These are phyloP conservation scores for Monilinia laxa DNA, from an alignment of 2,329 filamentous ascomycete genomes.

Conservation along the genomic window DNA sequence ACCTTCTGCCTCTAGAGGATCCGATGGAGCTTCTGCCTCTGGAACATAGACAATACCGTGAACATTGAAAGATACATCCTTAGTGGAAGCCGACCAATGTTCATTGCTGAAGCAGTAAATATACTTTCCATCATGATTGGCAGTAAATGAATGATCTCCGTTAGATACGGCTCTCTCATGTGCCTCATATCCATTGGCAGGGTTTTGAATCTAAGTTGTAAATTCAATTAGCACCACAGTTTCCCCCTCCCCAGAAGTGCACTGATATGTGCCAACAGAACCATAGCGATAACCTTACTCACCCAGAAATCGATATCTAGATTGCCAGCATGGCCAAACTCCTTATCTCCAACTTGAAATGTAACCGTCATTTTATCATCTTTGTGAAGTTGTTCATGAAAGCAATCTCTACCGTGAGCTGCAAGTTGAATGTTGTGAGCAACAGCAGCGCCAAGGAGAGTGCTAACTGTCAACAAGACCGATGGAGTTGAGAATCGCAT, in stretches of 20 bases:
- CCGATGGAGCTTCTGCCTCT: slow-evolving; percentile 77
- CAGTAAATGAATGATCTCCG: slow-evolving; percentile 90
- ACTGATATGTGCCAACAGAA: neutral
- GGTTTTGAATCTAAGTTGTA: slow-evolving; percentile 68
- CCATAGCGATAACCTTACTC: slow-evolving; percentile 43
- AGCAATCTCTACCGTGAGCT: slow-evolving; percentile 93
- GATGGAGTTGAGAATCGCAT: slow-evolving; percentile 41
- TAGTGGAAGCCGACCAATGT: slow-evolving; percentile 92
- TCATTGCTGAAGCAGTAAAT: slow-evolving; percentile 99
- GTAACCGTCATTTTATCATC: slow-evolving; percentile 99
- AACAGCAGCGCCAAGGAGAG: slow-evolving; percentile 53
- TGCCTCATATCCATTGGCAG: slow-evolving; percentile 70
- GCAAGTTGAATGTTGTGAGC: slow-evolving; percentile 96
- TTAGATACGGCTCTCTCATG: slow-evolving; percentile 80
- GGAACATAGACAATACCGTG: slow-evolving; percentile 97
- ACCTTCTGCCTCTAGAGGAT: slow-evolving; percentile 91
- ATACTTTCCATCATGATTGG: slow-evolving; percentile 82
- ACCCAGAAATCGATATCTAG: slow-evolving; percentile 99
- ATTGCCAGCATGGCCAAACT: slow-evolving; percentile 92
- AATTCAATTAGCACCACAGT: slow-evolving; percentile 21
- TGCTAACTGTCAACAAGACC: slow-evolving; percentile 36
- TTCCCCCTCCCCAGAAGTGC: neutral
- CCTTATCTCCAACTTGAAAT: slow-evolving; percentile 95
- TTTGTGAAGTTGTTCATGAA: slow-evolving; percentile 87
- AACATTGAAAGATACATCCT: slow-evolving; percentile 99